A percentile compares a stretch with the other conserved stretches of the same genome.
Evolutionary conservation across 108 stramenopile species (phyloP).

Genomic region (Nitzschia inconspicua): DNA sequence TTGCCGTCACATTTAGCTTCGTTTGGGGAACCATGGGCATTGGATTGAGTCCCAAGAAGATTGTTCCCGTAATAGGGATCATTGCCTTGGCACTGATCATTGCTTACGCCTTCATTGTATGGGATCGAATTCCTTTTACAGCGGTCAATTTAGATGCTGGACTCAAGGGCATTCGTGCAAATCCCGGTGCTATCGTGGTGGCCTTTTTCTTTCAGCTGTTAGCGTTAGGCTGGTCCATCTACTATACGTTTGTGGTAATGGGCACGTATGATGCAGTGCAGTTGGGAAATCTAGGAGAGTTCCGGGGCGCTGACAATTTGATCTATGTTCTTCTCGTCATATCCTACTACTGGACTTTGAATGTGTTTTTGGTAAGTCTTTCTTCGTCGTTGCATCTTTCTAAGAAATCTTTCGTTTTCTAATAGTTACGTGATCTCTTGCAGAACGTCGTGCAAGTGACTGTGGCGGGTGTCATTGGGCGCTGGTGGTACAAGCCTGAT

Average conservation of each 20-base stretch:
- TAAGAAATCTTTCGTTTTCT: too few species aligned
- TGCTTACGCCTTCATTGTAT: slow-evolving; percentile 76
- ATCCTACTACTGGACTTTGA: slow-evolving; percentile 85
- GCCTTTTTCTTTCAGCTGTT: slow-evolving; percentile 73
- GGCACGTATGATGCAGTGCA: slow-evolving; percentile 77
- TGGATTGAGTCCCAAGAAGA: slow-evolving; percentile 72
- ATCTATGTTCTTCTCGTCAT: slow-evolving; percentile 45
- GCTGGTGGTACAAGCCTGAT: slow-evolving; percentile 81
- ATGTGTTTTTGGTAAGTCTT: slow-evolving; percentile 69
- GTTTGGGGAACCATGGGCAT: slow-evolving; percentile 86
- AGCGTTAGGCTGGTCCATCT: slow-evolving; percentile 65
- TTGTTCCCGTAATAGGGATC: slow-evolving; percentile 80
- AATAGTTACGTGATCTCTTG: neutral
- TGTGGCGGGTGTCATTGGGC: slow-evolving; percentile 81
- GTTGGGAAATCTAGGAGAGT: slow-evolving; percentile 41
- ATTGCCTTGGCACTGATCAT: slow-evolving; percentile 69
- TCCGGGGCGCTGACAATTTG: slow-evolving; percentile 2
- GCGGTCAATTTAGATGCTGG: slow-evolving; percentile 68
- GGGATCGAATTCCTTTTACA: slow-evolving; percentile 79
- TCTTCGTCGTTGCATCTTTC: too few species aligned
- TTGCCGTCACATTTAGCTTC: slow-evolving; percentile 72
- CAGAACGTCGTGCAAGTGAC: slow-evolving; percentile 85
- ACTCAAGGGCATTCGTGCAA: slow-evolving; percentile 55
- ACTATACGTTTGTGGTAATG: slow-evolving; percentile 58
- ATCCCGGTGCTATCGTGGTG: slow-evolving; percentile 52